Percentiles rank a stretch among this genome's conserved stretches.
Conservation (phyloP, 2,329 filamentous ascomycete species). For the Byssothecium circinans region DNA sequence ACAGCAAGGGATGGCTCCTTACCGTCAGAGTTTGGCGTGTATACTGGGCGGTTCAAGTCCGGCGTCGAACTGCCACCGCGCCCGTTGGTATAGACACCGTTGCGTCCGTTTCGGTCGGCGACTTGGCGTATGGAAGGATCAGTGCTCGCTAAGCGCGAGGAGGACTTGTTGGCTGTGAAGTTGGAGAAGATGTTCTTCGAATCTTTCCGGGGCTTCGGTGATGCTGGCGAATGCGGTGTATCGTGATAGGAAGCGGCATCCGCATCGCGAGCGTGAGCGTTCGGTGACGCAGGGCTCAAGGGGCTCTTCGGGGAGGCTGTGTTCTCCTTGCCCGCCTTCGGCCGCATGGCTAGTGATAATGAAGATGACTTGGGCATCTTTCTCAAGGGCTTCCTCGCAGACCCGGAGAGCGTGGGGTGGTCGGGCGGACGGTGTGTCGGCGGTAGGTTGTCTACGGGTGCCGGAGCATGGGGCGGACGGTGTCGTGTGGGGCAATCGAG, state of each 20-base stretch:
- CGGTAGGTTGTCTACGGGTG: slow-evolving; percentile 22
- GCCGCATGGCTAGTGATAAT: slow-evolving; percentile 41
- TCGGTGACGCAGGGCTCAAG: slow-evolving; percentile 37
- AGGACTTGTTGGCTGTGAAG: slow-evolving; percentile 51
- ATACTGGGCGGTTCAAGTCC: slow-evolving; percentile 46
- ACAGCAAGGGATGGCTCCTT: slow-evolving; percentile 7
- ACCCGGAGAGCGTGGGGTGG: slow-evolving; percentile 24
- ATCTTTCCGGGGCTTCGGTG: slow-evolving; percentile 42
- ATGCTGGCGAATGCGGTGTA: slow-evolving; percentile 37
- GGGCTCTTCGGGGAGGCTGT: slow-evolving; percentile 35
- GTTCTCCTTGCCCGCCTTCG: slow-evolving; percentile 33
- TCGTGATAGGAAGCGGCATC: slow-evolving; percentile 34
- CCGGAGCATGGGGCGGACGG: slow-evolving; percentile 31
- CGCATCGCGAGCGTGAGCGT: slow-evolving; percentile 19
- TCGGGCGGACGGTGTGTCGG: slow-evolving; percentile 27
- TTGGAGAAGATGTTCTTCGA: slow-evolving; percentile 52
- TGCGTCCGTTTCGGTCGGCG: slow-evolving; percentile 37
- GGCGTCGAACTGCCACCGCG: slow-evolving; percentile 52
- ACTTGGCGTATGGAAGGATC: slow-evolving; percentile 39
- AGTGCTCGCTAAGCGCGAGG: slow-evolving; percentile 44
- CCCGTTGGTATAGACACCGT: slow-evolving; percentile 44
- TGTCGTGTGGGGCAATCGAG: slow-evolving; percentile 14
- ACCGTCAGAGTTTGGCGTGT: slow-evolving; percentile 43
- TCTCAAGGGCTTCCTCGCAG: slow-evolving; percentile 31
- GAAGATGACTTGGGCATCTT: slow-evolving; percentile 46